Evolutionary conservation across 257 asterid species (phyloP).

Genomic region (Primulina eburnea): DNA sequence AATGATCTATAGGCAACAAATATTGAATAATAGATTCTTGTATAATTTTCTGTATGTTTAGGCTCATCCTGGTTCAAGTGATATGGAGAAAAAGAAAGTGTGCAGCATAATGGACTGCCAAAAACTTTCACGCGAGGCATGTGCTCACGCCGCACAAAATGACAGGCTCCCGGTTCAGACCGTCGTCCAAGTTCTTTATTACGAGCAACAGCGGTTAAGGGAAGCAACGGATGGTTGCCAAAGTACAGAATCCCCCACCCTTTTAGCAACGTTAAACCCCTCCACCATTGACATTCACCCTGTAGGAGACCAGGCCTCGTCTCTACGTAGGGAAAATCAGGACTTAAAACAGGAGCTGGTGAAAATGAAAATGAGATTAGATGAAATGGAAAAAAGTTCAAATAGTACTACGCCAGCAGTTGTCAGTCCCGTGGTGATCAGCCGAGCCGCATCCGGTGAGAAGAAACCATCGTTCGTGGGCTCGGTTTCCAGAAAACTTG

Average conservation of each 20-base stretch:
- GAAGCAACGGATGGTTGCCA: slow-evolving; percentile 51
- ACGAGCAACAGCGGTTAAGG: slow-evolving; percentile 79
- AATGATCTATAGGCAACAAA: background rate
- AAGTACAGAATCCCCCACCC: slow-evolving; percentile 35
- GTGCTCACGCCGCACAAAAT: slow-evolving; percentile 87
- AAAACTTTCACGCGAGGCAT: slow-evolving; percentile 83
- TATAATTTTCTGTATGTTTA: slow-evolving; percentile 5
- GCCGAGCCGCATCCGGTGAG: slow-evolving; percentile 13
- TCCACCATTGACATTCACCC: slow-evolving; percentile 32
- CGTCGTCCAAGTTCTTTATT: slow-evolving; percentile 82
- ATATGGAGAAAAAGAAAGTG: slow-evolving; percentile 74
- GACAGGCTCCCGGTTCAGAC: slow-evolving; percentile 84
- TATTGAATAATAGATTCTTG: background rate
- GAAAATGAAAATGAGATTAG: slow-evolving; percentile 39
- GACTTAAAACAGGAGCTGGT: slow-evolving; percentile 51
- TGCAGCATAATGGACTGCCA: slow-evolving; percentile 90
- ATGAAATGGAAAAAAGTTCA: slow-evolving; percentile 35
- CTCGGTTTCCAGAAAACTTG: background rate
- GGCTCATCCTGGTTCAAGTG: slow-evolving; percentile 85
- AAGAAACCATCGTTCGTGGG: background rate
- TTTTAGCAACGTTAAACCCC: slow-evolving; percentile 27
- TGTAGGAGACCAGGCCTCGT: slow-evolving; percentile 28
- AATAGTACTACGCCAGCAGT: slow-evolving; percentile 22
- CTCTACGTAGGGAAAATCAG: slow-evolving; percentile 44
- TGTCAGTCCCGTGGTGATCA: slow-evolving; percentile 32